Percentiles rank a stretch among this genome's conserved stretches.
Conservation (phyloP, 2,329 filamentous ascomycete genomes). For the Dactylellina parvicollis region DNA sequence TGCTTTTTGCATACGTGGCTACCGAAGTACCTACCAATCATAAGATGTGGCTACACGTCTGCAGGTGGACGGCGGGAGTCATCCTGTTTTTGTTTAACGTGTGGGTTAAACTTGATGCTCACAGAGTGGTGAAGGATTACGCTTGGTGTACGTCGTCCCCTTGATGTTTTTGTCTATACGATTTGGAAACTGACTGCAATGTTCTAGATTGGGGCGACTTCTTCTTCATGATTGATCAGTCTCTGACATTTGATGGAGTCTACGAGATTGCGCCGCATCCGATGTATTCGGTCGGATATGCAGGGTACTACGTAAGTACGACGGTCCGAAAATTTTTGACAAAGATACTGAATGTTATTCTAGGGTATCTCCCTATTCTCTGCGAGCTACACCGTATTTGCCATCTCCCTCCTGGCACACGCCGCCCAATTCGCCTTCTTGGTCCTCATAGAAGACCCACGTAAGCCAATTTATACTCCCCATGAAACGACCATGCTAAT, state of each 20-base stretch:
- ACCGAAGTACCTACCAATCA: conserved; percentile 79
- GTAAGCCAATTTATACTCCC: conserved; percentile 17
- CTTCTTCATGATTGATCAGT: conserved; percentile 97
- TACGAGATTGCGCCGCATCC: conserved; percentile 99
- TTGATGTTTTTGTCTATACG: not conserved
- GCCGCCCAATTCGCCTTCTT: conserved; percentile 94
- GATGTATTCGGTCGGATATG: conserved; percentile 99
- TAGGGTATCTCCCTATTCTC: conserved; percentile 93
- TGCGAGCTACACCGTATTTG: conserved; percentile 94
- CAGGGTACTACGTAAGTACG: conserved; percentile 77
- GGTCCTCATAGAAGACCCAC: conserved; percentile 90
- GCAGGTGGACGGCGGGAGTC: conserved; percentile 82
- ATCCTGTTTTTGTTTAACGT: conserved; percentile 89
- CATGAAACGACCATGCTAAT: not conserved
- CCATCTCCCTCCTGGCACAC: conserved; percentile 95
- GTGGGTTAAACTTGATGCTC: conserved; percentile 98
- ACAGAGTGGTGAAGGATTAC: conserved; percentile 97
- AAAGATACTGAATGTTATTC: not conserved
- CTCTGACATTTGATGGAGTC: conserved; percentile 96
- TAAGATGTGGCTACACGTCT: conserved; percentile 72
- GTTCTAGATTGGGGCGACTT: conserved; percentile 87
- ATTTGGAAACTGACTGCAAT: conserved; percentile 16
- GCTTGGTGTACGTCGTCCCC: conserved; percentile 75
- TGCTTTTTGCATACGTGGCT: conserved; percentile 91
- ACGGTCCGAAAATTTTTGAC: not conserved